These are phyloP conservation scores for Acorus gramineus DNA, from an alignment of 106 monocot species.

Conservation along the genomic window DNA sequence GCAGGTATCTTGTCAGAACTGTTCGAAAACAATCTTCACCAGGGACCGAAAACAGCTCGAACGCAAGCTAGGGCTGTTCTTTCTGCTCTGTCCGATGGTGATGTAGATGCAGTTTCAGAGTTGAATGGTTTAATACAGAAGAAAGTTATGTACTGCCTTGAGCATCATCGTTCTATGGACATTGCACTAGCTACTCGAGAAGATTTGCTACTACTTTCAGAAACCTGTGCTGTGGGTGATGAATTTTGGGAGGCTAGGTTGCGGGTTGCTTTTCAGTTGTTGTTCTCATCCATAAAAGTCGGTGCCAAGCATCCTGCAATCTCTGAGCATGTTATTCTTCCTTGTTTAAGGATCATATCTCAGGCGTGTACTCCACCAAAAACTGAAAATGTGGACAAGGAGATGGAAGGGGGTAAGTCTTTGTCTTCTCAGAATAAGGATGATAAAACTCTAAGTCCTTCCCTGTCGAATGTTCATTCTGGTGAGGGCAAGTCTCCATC, in stretches of 20 bases:
- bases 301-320: constrained; percentile 96
- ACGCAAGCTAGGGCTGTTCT: constrained; percentile 78
- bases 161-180: constrained; percentile 97
- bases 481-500: constrained; percentile 27
- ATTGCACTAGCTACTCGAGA: constrained; percentile 82
- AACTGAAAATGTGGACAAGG: constrained; percentile 61
- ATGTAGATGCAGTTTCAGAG: constrained; percentile 70
- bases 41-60: constrained; percentile 85
- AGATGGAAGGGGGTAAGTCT: constrained; percentile 35
- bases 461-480: constrained; percentile 16
- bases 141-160: constrained; percentile 94
- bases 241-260: constrained; percentile 94
- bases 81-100: constrained; percentile 85
- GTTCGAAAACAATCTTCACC: constrained; percentile 96
- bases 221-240: constrained; percentile 84
- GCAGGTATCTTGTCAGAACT: constrained; percentile 82
- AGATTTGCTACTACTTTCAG: constrained; percentile 81
- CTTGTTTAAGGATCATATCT: constrained; percentile 93
- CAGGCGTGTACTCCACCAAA: constrained; percentile 96
- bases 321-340: constrained; percentile 96
- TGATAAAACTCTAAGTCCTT: constrained; percentile 18
- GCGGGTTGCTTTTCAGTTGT: constrained; percentile 81
- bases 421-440: constrained; percentile 35
- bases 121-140: constrained; percentile 82
- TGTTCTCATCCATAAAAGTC: constrained; percentile 88